A percentile compares a stretch with the other conserved stretches of the same genome.
Evolutionary conservation across 2,329 filamentous ascomycete genomes (phyloP).

Genomic region (Leptographium procerum): DNA sequence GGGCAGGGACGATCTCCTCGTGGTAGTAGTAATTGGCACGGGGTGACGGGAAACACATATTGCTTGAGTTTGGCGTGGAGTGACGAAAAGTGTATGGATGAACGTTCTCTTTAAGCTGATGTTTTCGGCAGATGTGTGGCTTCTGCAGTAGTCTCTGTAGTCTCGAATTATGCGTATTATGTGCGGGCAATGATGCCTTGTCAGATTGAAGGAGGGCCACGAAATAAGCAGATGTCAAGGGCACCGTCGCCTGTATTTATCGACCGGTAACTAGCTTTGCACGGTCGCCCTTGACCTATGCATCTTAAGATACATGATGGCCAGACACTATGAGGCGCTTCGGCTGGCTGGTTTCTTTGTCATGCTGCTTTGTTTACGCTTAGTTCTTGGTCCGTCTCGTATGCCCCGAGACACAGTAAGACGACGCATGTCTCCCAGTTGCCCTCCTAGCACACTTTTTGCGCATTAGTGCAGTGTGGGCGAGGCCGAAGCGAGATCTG

Average conservation of each 20-base stretch:
- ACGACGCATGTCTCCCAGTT: background rate
- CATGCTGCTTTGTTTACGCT: background rate
- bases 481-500: background rate
- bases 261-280: background rate
- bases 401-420: background rate
- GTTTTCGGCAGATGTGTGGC: background rate
- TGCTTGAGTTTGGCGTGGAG: constrained; percentile 12
- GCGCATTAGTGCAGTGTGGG: background rate
- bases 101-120: too few species aligned
- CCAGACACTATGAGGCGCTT: background rate
- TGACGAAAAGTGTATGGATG: background rate
- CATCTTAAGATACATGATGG: background rate
- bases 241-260: background rate
- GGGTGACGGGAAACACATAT: constrained; percentile 40
- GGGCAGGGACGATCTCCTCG: constrained; percentile 37
- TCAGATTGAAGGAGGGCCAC: too few species aligned
- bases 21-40: constrained; percentile 41
- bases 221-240: too few species aligned
- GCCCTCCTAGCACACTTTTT: background rate
- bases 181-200: too few species aligned
- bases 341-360: background rate
- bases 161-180: too few species aligned
- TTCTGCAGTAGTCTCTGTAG: background rate
- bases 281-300: background rate
- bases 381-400: background rate